Conservation (phyloP, 768 basidiomycete genomes). For the Tylopilus subfusipes region DNA sequence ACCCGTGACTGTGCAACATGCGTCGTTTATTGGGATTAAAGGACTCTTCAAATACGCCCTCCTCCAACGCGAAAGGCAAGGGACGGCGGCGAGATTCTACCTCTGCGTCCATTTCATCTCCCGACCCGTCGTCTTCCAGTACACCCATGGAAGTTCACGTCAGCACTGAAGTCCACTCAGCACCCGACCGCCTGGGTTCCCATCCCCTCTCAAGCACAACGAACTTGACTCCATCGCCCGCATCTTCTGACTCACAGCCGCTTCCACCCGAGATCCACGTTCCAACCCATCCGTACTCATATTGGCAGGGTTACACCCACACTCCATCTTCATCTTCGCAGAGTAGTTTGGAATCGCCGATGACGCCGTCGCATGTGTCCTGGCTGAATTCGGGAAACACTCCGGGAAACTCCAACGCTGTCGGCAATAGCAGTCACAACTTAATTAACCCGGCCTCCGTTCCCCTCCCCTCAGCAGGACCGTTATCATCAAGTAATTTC, state of each 20-base stretch:
- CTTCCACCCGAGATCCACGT: slow-evolving; percentile 33
- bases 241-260: slow-evolving; percentile 17
- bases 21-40: slow-evolving; percentile 33
- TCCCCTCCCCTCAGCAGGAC: slow-evolving; percentile 1
- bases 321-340: slow-evolving; percentile 30
- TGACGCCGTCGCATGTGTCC: slow-evolving; percentile 39
- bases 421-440: slow-evolving; percentile 5
- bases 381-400: slow-evolving; percentile 30
- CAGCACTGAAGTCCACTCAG: slow-evolving; percentile 28
- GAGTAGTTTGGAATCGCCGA: slow-evolving; percentile 30
- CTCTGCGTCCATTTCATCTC: background rate
- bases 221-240: slow-evolving; percentile 13
- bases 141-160: slow-evolving; percentile 27
- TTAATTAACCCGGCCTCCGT: background rate
- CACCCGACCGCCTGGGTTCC: slow-evolving; percentile 12
- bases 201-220: slow-evolving; percentile 22
- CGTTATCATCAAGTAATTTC: slow-evolving; percentile 13
- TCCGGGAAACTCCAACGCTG: slow-evolving; percentile 6
- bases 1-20: slow-evolving; percentile 21
- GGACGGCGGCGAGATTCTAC: slow-evolving; percentile 17
- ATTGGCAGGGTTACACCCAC: slow-evolving; percentile 32
- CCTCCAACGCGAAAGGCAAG: slow-evolving; percentile 25
- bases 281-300: slow-evolving; percentile 33
- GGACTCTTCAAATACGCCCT: slow-evolving; percentile 11
- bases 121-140: slow-evolving; percentile 3